Percentiles rank a stretch among this genome's conserved stretches.
Evolutionary conservation across 345 rosid species (phyloP).

Genomic region (Citrus mangshanensis): DNA sequence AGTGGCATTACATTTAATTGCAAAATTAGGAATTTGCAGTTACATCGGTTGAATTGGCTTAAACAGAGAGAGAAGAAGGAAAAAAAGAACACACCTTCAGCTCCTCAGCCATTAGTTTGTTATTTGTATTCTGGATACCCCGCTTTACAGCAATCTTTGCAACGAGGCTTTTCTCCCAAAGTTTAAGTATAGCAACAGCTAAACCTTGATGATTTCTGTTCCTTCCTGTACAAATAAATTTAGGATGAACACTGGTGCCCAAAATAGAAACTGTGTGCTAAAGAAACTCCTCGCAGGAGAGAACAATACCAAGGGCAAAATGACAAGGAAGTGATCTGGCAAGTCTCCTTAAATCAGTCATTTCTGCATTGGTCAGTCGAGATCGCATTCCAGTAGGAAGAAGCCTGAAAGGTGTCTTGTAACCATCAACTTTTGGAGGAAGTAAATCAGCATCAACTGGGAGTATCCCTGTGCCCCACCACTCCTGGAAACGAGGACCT

Average conservation of each 20-base stretch:
- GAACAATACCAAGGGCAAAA: constrained; percentile 86
- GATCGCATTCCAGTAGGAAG: constrained; percentile 97
- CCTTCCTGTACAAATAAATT: constrained; percentile 58
- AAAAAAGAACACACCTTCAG: constrained; percentile 58
- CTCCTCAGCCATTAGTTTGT: constrained; percentile 96
- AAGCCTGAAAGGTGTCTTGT: constrained; percentile 93
- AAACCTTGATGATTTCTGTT: constrained; percentile 97
- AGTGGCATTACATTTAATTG: background rate
- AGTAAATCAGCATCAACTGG: constrained; percentile 96
- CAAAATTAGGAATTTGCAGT: background rate
- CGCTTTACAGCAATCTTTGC: constrained; percentile 92
- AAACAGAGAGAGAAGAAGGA: background rate
- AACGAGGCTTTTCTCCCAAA: constrained; percentile 92
- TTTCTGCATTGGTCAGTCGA: constrained; percentile 87
- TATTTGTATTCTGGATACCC: constrained; percentile 96
- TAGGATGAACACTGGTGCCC: constrained; percentile 12
- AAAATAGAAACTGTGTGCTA: constrained; percentile 11
- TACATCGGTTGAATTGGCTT: background rate
- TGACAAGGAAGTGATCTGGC: constrained; percentile 94
- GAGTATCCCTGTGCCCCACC: constrained; percentile 99
- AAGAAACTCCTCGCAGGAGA: constrained; percentile 4
- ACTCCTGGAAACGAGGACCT: constrained; percentile 90
- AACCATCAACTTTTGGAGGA: constrained; percentile 74
- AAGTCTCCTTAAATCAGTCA: constrained; percentile 84
- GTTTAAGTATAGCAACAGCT: constrained; percentile 77